Base-by-base conservation (phyloP, 306 rosid species). In the Arachis stenosperma region DNA sequence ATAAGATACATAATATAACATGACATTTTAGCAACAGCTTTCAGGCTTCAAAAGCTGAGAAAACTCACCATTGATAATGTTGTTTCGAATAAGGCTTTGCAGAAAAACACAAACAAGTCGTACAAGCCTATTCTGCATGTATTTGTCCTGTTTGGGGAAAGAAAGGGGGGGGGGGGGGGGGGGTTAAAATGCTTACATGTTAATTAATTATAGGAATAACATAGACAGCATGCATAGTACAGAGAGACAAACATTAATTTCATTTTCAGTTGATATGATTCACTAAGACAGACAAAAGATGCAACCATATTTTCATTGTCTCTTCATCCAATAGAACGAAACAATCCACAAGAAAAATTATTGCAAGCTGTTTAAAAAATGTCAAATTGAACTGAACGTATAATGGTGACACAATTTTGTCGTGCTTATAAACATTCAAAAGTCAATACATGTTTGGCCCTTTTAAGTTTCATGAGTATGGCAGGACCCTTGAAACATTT, bases 41-140 rank as follows among this genome's bases (percentile, higher is more conserved):
- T 51, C 59, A 70, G 29, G 68, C 53, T 58, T 54, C 30, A 66
- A 68, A 65, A 57, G 10, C 80, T 55, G 50, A 61, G 76, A 58
- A 29, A 75, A 75, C 96, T 88, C 63, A 94, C 98, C 98, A 48
- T 94, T 94, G 69, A 94, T 91, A 58, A 94, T 94, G 84, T 94
- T 80, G 77, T 89, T 94, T 70, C 98, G 96, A 78, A 94, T 94
- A 72, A 94, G 91, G 84, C 98, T 94, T 77, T 94, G 98, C 76
- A 94, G 85, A 67, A 94, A 94, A 71, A 94, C 98, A 62, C 98
- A 94, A 8, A 94, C 98, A 69, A 94, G 98, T 73, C 98, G 85
- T 80, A 94, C 98, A 58, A 91, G 96, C 84, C 98, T 86, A 89
- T 94, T 94, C 84, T 94, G 98, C 98, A 94, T 91, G 90, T 94